Conservation (phyloP, 176 grass and related monocot genomes). For the Puccinellia tenuiflora region DNA sequence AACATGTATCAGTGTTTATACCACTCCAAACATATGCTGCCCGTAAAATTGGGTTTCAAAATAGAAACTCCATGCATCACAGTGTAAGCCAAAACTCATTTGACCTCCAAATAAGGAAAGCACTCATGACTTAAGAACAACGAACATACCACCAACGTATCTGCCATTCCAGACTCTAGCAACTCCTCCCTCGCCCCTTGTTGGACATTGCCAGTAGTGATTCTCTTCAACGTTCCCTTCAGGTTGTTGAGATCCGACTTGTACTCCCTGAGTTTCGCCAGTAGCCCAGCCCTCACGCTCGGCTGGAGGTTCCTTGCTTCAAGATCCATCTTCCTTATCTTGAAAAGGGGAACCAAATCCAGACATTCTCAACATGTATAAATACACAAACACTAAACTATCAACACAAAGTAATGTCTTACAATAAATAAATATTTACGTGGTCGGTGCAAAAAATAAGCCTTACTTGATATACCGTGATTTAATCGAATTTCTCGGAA, state of each 20-base stretch:
- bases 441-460: background rate
- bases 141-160: conserved; percentile 58
- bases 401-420: background rate
- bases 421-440: background rate
- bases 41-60: background rate
- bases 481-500: background rate
- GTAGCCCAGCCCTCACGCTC: conserved; percentile 65
- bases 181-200: conserved; percentile 71
- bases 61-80: background rate
- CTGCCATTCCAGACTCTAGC: conserved; percentile 78
- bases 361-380: background rate
- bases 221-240: conserved; percentile 70
- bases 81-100: background rate
- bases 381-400: background rate
- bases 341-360: background rate
- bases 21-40: background rate
- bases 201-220: conserved; percentile 40
- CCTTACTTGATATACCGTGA: background rate
- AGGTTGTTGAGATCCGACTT: conserved; percentile 94
- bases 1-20: background rate
- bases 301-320: conserved; percentile 93
- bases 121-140: background rate
- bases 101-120: background rate
- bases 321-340: conserved; percentile 99
- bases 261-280: conserved; percentile 90